phyloP scores from a whole-genome alignment of 179 eudicot species.

The Carnegiea gigantea region DNA sequence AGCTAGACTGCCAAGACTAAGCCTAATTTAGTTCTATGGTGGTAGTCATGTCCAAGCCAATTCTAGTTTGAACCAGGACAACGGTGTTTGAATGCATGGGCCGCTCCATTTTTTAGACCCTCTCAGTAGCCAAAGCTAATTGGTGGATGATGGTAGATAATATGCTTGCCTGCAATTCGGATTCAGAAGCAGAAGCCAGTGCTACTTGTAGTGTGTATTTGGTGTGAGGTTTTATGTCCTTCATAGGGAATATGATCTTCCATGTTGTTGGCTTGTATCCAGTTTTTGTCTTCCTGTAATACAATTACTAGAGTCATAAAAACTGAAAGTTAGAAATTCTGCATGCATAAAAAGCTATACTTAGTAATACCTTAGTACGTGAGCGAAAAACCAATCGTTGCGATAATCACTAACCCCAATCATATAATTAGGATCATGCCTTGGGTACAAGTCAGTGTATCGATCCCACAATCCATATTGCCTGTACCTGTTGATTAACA shows the following conservation, averaged over 20 bases:
- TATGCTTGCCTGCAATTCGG: constrained; percentile 43
- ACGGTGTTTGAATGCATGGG: no score
- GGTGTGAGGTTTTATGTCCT: constrained; percentile 16
- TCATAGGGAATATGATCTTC: constrained; percentile 40
- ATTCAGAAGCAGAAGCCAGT: constrained; percentile 45
- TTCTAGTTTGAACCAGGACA: no score
- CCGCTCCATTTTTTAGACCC: no score
- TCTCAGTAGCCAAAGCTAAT: no score
- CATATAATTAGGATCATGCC: constrained; percentile 52
- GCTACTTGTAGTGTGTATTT: constrained; percentile 47
- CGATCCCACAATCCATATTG: constrained; percentile 92
- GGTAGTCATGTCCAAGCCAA: no score
- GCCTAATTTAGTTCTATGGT: not conserved
- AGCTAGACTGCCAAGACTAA: no score
- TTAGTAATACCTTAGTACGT: constrained; percentile 37
- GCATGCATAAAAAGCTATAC: not conserved
- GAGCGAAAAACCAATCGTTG: constrained; percentile 79
- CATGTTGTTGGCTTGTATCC: constrained; percentile 45
- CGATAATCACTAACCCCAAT: constrained; percentile 50
- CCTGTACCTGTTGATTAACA: constrained; percentile 45
- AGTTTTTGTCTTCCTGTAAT: constrained; percentile 29
- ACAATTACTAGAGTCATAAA: not conserved
- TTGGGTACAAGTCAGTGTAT: constrained; percentile 63
- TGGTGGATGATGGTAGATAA: no score
- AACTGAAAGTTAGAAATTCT: not conserved